Evolutionary conservation across 495 filamentous ascomycete species (phyloP).

Genomic region (Eremomyces bilateralis): DNA sequence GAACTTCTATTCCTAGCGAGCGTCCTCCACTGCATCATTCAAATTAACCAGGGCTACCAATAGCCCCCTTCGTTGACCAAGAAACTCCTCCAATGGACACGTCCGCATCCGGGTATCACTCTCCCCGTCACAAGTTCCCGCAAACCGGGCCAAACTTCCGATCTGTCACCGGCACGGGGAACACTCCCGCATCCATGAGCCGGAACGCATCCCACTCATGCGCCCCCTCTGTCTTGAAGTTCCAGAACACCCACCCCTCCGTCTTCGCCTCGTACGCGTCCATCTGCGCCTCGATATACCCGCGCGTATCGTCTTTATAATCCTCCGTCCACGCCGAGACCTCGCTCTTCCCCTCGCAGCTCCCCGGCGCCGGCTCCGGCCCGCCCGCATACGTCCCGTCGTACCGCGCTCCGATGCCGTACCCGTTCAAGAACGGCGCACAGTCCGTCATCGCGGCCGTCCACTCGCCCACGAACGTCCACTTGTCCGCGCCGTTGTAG

Average conservation of each 20-base stretch:
- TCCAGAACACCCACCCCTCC: conserved; percentile 29
- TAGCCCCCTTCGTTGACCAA: too few species aligned
- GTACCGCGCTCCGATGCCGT: conserved; percentile 44
- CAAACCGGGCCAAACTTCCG: conserved; percentile 16
- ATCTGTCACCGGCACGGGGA: conserved; percentile 21
- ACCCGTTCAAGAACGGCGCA: conserved; percentile 46
- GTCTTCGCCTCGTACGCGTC: conserved; percentile 21
- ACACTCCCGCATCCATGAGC: conserved; percentile 23
- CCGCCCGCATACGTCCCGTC: conserved; percentile 23
- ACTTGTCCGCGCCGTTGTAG: conserved; percentile 23
- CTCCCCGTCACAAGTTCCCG: conserved; percentile 3
- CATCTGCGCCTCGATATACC: conserved; percentile 27
- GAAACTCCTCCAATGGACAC: not conserved
- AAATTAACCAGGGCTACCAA: too few species aligned
- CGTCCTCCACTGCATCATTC: too few species aligned
- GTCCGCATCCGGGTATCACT: not conserved
- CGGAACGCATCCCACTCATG: conserved; percentile 28
- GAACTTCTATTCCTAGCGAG: too few species aligned
- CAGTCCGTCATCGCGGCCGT: conserved; percentile 54
- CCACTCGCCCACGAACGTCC: conserved; percentile 30
- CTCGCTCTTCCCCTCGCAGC: conserved; percentile 21
- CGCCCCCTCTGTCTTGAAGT: conserved; percentile 27
- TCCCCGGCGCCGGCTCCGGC: conserved; percentile 16
- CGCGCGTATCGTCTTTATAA: conserved; percentile 18
- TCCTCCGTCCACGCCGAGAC: conserved; percentile 16